Percentiles rank a stretch among this genome's conserved stretches.
These are phyloP conservation scores for Cornus kousa DNA, from an alignment of 148 eudicot genomes.

Conservation along the genomic window DNA sequence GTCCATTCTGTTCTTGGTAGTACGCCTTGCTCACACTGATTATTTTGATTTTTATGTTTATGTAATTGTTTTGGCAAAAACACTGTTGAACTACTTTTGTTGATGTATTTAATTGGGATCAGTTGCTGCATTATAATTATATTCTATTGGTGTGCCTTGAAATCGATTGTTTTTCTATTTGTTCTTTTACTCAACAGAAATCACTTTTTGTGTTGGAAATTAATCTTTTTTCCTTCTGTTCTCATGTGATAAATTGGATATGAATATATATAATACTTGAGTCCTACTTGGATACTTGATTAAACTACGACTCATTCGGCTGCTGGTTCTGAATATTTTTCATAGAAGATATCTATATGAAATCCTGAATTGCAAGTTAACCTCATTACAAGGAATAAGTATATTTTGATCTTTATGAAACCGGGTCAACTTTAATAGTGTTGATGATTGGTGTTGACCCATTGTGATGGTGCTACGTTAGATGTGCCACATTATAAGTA, in stretches of 20 bases:
- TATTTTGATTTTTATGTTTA: not conserved
- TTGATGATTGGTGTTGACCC: not conserved
- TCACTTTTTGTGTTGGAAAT: not conserved
- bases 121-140: not conserved
- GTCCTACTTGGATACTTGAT: no score
- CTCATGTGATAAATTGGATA: no score
- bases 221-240: not conserved
- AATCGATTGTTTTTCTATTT: not conserved
- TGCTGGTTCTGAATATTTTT: not conserved
- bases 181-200: not conserved
- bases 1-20: not conserved
- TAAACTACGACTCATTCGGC: not conserved
- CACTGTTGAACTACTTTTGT: not conserved
- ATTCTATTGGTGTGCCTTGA: not conserved
- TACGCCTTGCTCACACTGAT: conserved; percentile 4
- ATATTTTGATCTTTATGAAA: no score
- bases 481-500: no score
- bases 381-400: not conserved
- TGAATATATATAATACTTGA: no score
- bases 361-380: no score
- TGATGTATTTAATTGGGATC: not conserved
- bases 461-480: not conserved
- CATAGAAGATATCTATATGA: no score
- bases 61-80: not conserved
- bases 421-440: not conserved